These are phyloP conservation scores for Lactarius quietus DNA, from an alignment of 768 basidiomycete species.

Conservation along the genomic window DNA sequence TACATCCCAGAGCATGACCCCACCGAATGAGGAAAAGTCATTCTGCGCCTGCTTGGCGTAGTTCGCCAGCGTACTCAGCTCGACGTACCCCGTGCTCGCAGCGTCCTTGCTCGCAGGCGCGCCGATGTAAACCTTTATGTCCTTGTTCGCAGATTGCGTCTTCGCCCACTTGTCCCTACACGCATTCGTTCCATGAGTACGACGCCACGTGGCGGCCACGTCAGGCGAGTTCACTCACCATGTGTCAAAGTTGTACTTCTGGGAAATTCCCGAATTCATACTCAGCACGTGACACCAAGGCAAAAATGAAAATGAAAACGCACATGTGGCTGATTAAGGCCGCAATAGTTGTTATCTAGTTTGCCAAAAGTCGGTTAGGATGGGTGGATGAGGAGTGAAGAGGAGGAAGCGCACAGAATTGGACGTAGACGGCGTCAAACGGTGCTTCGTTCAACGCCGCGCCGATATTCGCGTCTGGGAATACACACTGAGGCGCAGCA, in stretches of 20 bases:
- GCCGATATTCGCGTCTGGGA: conserved; percentile 38
- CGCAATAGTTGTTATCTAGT: conserved; percentile 46
- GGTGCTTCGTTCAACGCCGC: conserved; percentile 33
- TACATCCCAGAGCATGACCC: conserved; percentile 47
- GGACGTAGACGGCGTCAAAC: conserved; percentile 43
- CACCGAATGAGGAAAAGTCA: conserved; percentile 46
- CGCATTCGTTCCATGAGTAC: neutral
- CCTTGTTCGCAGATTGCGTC: conserved; percentile 39
- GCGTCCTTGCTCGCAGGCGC: conserved; percentile 42
- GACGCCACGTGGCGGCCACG: neutral
- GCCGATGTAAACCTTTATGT: conserved; percentile 48
- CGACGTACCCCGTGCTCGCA: conserved; percentile 43
- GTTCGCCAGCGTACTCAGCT: conserved; percentile 33
- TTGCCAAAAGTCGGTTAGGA: neutral
- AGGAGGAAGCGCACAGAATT: conserved; percentile 43
- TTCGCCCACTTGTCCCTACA: conserved; percentile 48
- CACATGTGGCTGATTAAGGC: conserved; percentile 43
- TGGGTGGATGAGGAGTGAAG: neutral
- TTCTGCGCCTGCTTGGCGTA: conserved; percentile 36
- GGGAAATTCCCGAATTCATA: neutral
- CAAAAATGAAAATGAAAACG: conserved; percentile 44
- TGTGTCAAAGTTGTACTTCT: conserved; percentile 48
- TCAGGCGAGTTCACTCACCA: conserved; percentile 29
- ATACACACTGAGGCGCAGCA: conserved; percentile 41
- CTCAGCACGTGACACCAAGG: neutral